Evolutionary conservation across 83 land plant species (phyloP), one percentile per base, ranked within the genome.

Genomic region (Picea abies): DNA sequence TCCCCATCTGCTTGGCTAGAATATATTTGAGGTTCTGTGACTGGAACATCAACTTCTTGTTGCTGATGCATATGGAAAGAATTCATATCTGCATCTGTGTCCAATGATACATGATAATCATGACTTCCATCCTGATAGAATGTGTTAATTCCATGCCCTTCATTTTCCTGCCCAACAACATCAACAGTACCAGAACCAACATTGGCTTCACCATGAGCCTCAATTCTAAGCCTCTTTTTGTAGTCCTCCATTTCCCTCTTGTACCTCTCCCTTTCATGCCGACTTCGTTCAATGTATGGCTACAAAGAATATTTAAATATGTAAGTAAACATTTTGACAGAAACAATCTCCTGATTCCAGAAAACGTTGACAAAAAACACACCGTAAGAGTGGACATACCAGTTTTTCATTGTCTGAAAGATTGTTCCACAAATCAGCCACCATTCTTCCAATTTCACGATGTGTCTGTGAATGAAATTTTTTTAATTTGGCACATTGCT

Each of bases 181-280:
- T 65, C 67, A 20, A 65, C 67, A 65, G n/a, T 65, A 23, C 9
- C 25, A 5, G n/a, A 20, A 20, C 67, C 25, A 20, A 65, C 8
- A 65, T 65, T 20, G 67, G n/a, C 67, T 20, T 65, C 67, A 10
- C 56, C 56, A 23, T 65, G n/a, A 20, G 67, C 25, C 25, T 65
- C 23, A 20, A 65, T 20, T 5, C 67, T 65, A 20, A 20, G 35
- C 23, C 26, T 78, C 84, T 92, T 88, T 44, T 80, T 85, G 88
- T 94, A 96, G 16, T 66, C 93, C 49, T 79, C 90, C 94, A 94
- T 94, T 79, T 96, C 98, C 22, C 77, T 86, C 81, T 75, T 83
- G 85, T 93, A 94, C 65, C 99, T 89, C 77, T 96, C 97, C 84
- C 93, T 96, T 70, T 96, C 99, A 80, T 88, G 87, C 60, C 86